Percentiles rank a stretch among this genome's conserved stretches.
phyloP scores from a whole-genome alignment of 305 asterid species.

The Fraxinus platypoda region DNA sequence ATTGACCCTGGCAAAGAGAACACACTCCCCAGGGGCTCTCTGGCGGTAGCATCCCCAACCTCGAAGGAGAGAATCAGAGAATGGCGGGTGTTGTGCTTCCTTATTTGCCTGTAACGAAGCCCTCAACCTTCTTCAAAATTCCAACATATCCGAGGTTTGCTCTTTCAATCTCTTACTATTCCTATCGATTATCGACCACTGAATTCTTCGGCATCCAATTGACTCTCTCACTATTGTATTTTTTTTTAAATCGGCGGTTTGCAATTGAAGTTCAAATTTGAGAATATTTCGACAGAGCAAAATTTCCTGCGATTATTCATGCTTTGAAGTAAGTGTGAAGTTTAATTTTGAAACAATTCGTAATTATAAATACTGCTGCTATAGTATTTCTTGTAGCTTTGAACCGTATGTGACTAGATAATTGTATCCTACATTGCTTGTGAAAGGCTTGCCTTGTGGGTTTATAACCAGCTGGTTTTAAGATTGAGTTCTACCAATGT shows the following conservation, averaged over 20 bases:
- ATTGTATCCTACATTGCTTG: background rate
- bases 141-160: background rate
- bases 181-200: background rate
- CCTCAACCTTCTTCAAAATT: background rate
- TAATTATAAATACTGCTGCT: background rate
- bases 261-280: constrained; percentile 31
- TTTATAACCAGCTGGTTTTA: background rate
- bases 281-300: constrained; percentile 33
- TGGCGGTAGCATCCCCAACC: constrained; percentile 5
- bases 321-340: constrained; percentile 53
- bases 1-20: no score
- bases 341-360: background rate
- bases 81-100: background rate
- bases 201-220: background rate
- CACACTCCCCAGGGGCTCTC: background rate
- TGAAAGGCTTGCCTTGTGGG: background rate
- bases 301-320: constrained; percentile 59
- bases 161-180: background rate
- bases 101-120: background rate
- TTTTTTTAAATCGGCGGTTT: background rate
- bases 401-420: background rate
- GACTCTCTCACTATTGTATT: constrained; percentile 3
- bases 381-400: background rate
- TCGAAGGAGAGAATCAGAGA: background rate
- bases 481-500: background rate